Base-by-base conservation (phyloP, 2,329 filamentous ascomycete species). In the Trichoderma afroharzianum region DNA sequence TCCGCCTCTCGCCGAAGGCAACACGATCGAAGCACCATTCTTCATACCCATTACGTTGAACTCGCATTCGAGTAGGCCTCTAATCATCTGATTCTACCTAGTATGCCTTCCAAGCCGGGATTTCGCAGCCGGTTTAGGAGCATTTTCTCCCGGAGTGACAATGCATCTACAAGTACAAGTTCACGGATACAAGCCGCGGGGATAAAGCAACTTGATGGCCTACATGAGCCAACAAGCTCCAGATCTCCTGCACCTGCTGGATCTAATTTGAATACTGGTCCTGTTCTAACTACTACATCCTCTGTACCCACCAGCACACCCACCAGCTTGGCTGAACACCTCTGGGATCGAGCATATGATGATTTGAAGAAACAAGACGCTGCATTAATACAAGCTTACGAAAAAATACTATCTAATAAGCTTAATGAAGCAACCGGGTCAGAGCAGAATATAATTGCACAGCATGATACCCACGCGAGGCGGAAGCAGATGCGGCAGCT, bases 401-500 rank as follows among this genome's bases (percentile, higher is more conserved):
- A 78, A 62, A 67, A 73, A 32, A 69, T 77, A 1, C 28, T 77
- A 12, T 75, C 72, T 3, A 28, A 43, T 12, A 58, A 71, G 43
- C 72, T 76, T n/a, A 3, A 50, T 9, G n/a, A 70, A 15, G 58
- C 24, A 21, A 30, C 33, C 18, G 66, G 59, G 9, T 26, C 71
- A 4, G 24, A 39, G 4, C 3, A 59, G 15, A 72, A 73, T 21
- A 30, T 50, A 6, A 73, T 73, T 24, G 64, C 36, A 28, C 68
- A 71, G 26, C 6, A 58, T 28, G 50, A 71, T 26, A 1, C 24
- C 8, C 30, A 21, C 57, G 4, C 30, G 24, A 69, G 75, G 71
- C 70, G 68, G 53, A 28, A 30, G 15, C 76, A 82, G 64, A 81
- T 82, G 78, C 71, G 75, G 36, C 72, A 75, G 63, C 68, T 83